Base-by-base conservation (phyloP, 2,329 filamentous ascomycete genomes). In the Verticillium longisporum region DNA sequence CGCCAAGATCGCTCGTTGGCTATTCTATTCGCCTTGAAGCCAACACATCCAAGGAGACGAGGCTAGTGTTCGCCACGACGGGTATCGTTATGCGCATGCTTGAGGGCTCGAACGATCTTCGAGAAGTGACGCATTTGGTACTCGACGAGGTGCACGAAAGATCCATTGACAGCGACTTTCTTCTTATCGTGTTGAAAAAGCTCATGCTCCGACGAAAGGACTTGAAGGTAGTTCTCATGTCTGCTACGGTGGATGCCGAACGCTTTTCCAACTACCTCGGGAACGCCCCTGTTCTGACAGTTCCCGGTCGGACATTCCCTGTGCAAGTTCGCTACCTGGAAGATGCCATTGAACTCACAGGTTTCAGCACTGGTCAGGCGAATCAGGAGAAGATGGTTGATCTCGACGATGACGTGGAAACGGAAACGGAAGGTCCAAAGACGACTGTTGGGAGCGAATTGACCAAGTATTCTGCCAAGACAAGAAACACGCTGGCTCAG, bases 51-150 rank as follows among this genome's bases (percentile, higher is more conserved):
- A 84, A 87, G 34, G 88, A 92, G 67, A 98, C 93, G 2, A 83
- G 91, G 58, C 83, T 99, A 32, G 86, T 98, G 6, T 99, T 92
- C 74, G 95, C 95, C 59, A 97, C 89, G 1, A 89, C 86, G 6
- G 86, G 95, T 78, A 96, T 99, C 61, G 92, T 99, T n/a, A 91
- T 99, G 81, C 88, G 95, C 33, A 98, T 99, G 94, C 81, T 99
- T 14, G 95, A 99, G 73, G 88, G 89, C 9, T 90, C 91, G 0
- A 90, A 92, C 65, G 90, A 96, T 61, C 83, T 99, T 54, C 84
- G 87, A 61, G 94, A 97, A 65, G 88, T 99, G 59, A 97, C 94
- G 0, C 95, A 98, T 76, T 78, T 99, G 62, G 87, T 99, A 55
- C 87, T 99, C n/a, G 95, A 99, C 70, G 95, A 99, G 75, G 94